phyloP scores from a whole-genome alignment of 1,139 yeast genomes.

The Debaryomyces sp. region DNA sequence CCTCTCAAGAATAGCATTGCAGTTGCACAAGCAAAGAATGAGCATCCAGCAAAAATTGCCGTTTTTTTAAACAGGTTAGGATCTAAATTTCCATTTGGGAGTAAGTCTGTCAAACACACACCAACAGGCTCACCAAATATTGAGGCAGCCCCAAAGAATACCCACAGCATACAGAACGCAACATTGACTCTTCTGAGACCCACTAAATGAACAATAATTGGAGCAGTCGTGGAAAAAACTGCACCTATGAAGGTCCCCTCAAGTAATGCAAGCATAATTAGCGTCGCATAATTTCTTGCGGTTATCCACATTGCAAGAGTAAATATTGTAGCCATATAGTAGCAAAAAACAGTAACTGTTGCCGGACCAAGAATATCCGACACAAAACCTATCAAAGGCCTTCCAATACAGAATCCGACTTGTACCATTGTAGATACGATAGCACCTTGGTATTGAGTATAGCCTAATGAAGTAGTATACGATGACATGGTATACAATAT shows the following conservation, averaged over 20 bases:
- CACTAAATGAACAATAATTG: conserved; percentile 38
- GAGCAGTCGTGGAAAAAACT: conserved; percentile 32
- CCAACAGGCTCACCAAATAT: background rate
- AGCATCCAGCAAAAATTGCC: conserved; percentile 54
- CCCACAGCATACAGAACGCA: conserved; percentile 52
- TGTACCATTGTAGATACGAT: conserved; percentile 49
- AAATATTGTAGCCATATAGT: conserved; percentile 24
- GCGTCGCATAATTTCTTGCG: conserved; percentile 33
- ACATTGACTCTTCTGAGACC: conserved; percentile 54
- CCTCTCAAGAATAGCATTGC: conserved; percentile 47
- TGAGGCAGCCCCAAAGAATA: conserved; percentile 34
- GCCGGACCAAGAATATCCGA: conserved; percentile 42
- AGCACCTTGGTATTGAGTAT: conserved; percentile 41
- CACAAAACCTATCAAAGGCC: conserved; percentile 44
- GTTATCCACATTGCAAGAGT: conserved; percentile 41
- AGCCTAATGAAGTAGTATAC: conserved; percentile 49
- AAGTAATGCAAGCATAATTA: conserved; percentile 27
- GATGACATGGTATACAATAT: conserved; percentile 48
- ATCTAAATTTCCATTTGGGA: conserved; percentile 17
- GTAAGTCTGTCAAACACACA: background rate
- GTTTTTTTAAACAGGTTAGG: conserved; percentile 53
- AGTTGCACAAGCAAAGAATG: conserved; percentile 46
- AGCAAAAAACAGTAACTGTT: conserved; percentile 27
- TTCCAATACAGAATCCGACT: conserved; percentile 41
- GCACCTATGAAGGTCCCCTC: conserved; percentile 33